Percentiles rank a stretch among this genome's conserved stretches.
Evolutionary conservation across 495 filamentous ascomycete genomes (phyloP).

Genomic region (Penicillium goetzii): DNA sequence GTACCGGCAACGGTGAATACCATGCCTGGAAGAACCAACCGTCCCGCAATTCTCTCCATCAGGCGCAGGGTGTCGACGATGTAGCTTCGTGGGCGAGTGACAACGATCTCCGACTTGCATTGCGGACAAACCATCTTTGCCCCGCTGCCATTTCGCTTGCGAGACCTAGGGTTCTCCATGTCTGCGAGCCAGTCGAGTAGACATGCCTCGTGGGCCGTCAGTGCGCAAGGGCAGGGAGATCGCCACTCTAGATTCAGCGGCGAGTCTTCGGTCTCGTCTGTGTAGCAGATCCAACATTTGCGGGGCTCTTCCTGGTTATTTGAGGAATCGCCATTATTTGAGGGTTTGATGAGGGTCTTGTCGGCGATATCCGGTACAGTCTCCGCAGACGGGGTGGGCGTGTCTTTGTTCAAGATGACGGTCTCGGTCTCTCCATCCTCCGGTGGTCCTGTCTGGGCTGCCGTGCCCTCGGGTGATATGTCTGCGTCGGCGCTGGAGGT

Average conservation of each 20-base stretch:
- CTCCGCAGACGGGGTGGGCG: slow-evolving; percentile 25
- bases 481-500: slow-evolving; percentile 28
- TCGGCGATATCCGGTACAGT: slow-evolving; percentile 20
- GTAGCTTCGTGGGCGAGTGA: slow-evolving; percentile 71
- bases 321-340: slow-evolving; percentile 22
- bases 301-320: slow-evolving; percentile 52
- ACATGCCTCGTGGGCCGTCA: slow-evolving; percentile 89
- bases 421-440: slow-evolving; percentile 50
- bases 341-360: slow-evolving; percentile 24
- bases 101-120: slow-evolving; percentile 78
- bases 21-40: slow-evolving; percentile 62
- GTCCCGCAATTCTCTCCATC: slow-evolving; percentile 57
- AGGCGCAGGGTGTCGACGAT: slow-evolving; percentile 62
- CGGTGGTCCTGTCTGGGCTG: slow-evolving; percentile 22
- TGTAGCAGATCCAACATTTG: slow-evolving; percentile 93
- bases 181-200: slow-evolving; percentile 90
- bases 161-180: slow-evolving; percentile 64
- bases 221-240: slow-evolving; percentile 82
- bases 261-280: slow-evolving; percentile 77
- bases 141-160: slow-evolving; percentile 48
- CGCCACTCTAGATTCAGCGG: slow-evolving; percentile 74
- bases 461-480: slow-evolving; percentile 13
- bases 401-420: slow-evolving; percentile 46
- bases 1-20: slow-evolving; percentile 58
- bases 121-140: slow-evolving; percentile 79